Conservation (phyloP, 228 moss, liverwort and hornwort genomes). For the Sphagnum magellanicum region DNA sequence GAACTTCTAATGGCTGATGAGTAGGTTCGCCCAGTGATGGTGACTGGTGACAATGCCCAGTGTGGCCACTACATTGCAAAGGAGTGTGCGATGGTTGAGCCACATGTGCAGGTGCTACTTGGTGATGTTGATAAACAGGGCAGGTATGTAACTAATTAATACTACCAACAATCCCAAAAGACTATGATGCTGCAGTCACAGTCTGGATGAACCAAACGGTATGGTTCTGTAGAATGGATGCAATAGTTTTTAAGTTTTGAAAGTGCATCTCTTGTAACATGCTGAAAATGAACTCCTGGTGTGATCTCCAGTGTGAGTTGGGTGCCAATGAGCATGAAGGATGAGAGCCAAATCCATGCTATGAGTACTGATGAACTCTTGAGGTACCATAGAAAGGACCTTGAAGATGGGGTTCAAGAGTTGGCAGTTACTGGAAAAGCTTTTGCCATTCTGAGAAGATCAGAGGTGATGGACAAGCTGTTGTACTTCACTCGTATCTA, state of each 20-base stretch:
- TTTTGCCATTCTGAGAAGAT: slow-evolving; percentile 49
- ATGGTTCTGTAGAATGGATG: too few species aligned
- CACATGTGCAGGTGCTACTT: slow-evolving; percentile 49
- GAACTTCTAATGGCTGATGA: slow-evolving; percentile 1
- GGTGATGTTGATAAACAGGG: slow-evolving; percentile 57
- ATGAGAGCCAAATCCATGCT: slow-evolving; percentile 19
- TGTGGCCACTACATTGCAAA: slow-evolving; percentile 77
- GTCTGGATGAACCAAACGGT: too few species aligned
- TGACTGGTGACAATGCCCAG: slow-evolving; percentile 86
- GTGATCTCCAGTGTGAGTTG: slow-evolving; percentile 48
- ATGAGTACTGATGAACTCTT: slow-evolving; percentile 66
- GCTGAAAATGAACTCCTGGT: neutral
- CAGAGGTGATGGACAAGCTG: slow-evolving; percentile 61
- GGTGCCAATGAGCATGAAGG: slow-evolving; percentile 42
- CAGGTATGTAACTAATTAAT: slow-evolving; percentile 29
- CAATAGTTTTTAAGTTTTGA: too few species aligned
- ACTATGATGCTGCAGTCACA: neutral
- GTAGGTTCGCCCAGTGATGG: slow-evolving; percentile 86
- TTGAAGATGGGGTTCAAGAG: slow-evolving; percentile 60
- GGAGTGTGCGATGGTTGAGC: slow-evolving; percentile 54
- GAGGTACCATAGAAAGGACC: slow-evolving; percentile 38
- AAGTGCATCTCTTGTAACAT: too few species aligned
- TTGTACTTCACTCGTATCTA: slow-evolving; percentile 72
- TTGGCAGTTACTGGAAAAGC: slow-evolving; percentile 83
- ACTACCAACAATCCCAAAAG: neutral